A percentile compares a stretch with the other conserved stretches of the same genome.
Evolutionary conservation across 176 grass and related monocot genomes (phyloP).

Genomic region (Olyra latifolia): DNA sequence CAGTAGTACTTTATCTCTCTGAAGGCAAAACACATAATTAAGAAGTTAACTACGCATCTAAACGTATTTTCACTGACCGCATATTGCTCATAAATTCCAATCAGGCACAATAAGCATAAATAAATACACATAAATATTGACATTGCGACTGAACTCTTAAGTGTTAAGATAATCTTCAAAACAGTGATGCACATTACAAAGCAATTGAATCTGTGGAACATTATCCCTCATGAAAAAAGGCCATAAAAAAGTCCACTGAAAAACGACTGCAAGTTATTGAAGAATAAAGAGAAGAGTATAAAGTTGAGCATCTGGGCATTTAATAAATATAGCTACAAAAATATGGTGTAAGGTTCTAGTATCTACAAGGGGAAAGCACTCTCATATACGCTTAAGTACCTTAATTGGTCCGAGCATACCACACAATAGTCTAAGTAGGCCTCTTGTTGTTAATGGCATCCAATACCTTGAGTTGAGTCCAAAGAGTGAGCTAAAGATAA

Average conservation of each 20-base stretch:
- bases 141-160: too few species aligned
- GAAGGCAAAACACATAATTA: too few species aligned
- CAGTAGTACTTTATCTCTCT: too few species aligned
- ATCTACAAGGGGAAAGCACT: neutral
- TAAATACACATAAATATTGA: too few species aligned
- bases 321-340: neutral
- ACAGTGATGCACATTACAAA: neutral
- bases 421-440: slow-evolving; percentile 50
- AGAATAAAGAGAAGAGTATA: slow-evolving; percentile 2
- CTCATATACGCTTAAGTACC: slow-evolving; percentile 25
- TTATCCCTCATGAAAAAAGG: neutral
- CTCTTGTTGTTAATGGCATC: slow-evolving; percentile 61
- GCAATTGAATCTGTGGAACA: neutral
- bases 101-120: too few species aligned
- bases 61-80: too few species aligned
- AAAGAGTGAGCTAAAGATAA: slow-evolving; percentile 64
- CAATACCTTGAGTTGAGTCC: slow-evolving; percentile 67
- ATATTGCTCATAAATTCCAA: too few species aligned
- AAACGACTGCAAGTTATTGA: neutral
- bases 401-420: slow-evolving; percentile 60
- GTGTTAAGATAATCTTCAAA: neutral
- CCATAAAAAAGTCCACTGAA: neutral
- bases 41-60: too few species aligned
- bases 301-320: neutral
- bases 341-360: neutral